These are phyloP conservation scores for Tephrocybe sp. DNA, from an alignment of 768 basidiomycete genomes.

Conservation along the genomic window DNA sequence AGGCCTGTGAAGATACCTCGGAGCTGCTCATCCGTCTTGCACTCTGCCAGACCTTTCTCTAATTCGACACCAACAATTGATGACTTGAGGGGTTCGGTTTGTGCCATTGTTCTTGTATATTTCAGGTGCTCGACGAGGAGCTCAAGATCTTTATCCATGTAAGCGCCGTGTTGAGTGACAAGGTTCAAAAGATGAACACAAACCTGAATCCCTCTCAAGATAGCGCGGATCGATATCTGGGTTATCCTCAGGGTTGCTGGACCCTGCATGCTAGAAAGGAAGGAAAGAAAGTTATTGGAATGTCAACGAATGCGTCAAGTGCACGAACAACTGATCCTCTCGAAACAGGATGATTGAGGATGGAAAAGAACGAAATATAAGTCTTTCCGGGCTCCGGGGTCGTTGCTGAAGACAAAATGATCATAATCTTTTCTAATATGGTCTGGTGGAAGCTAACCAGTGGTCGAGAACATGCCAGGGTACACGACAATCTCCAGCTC, in stretches of 20 bases:
- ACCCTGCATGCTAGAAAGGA: slow-evolving; percentile 26
- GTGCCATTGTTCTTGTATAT: slow-evolving; percentile 15
- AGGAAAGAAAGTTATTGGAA: background rate
- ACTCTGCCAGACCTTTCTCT: slow-evolving; percentile 28
- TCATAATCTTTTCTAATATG: background rate
- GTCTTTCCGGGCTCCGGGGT: slow-evolving; percentile 18
- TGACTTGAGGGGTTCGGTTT: slow-evolving; percentile 20
- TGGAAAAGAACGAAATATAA: slow-evolving; percentile 35
- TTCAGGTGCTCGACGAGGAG: slow-evolving; percentile 19
- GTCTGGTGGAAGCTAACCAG: background rate
- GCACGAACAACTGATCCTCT: slow-evolving; percentile 47
- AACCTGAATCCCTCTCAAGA: slow-evolving; percentile 42
- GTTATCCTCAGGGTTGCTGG: slow-evolving; percentile 31
- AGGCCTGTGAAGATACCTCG: too few relatives aligned
- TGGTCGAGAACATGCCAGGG: slow-evolving; percentile 6
- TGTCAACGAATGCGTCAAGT: background rate
- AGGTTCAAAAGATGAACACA: background rate
- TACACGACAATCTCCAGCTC: slow-evolving; percentile 26
- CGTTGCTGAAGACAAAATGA: background rate
- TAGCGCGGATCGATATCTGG: slow-evolving; percentile 42
- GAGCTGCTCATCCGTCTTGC: slow-evolving; percentile 33
- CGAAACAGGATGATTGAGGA: slow-evolving; percentile 45
- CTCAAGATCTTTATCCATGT: slow-evolving; percentile 9
- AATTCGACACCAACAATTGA: slow-evolving; percentile 13
- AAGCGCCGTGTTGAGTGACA: background rate